Conservation (phyloP, 2,329 filamentous ascomycete genomes). For the Diplocarpon rosae region DNA sequence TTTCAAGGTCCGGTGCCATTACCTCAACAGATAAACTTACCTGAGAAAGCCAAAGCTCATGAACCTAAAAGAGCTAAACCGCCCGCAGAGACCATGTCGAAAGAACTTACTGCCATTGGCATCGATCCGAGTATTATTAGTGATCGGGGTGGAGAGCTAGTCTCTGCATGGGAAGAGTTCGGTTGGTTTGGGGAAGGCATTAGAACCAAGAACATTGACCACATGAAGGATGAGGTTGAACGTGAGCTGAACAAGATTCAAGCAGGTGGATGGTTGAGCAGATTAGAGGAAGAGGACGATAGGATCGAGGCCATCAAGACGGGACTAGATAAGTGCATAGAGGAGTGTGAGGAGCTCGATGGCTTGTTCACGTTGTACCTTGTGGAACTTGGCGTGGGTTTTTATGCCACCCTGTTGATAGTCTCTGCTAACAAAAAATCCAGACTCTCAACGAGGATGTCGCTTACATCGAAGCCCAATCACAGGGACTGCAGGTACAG, state of each 20-base stretch:
- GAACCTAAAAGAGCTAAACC: slow-evolving; percentile 24
- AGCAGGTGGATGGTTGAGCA: slow-evolving; percentile 82
- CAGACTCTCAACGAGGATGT: slow-evolving; percentile 93
- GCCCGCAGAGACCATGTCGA: slow-evolving; percentile 26
- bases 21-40: slow-evolving; percentile 23
- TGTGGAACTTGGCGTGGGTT: slow-evolving; percentile 77
- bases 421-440: slow-evolving; percentile 13
- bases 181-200: slow-evolving; percentile 77
- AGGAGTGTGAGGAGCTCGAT: slow-evolving; percentile 92
- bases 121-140: slow-evolving; percentile 70
- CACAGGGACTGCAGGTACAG: slow-evolving; percentile 92
- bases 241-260: slow-evolving; percentile 84
- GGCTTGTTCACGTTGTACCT: slow-evolving; percentile 88
- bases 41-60: slow-evolving; percentile 22
- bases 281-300: slow-evolving; percentile 78
- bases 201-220: slow-evolving; percentile 63
- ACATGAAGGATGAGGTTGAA: slow-evolving; percentile 72
- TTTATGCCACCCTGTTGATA: slow-evolving; percentile 5
- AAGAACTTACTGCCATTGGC: slow-evolving; percentile 41
- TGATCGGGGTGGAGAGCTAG: slow-evolving; percentile 67
- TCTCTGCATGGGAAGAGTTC: slow-evolving; percentile 73
- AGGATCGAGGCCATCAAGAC: slow-evolving; percentile 76
- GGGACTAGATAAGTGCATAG: slow-evolving; percentile 80
- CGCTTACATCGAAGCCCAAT: slow-evolving; percentile 92
- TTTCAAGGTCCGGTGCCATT: slow-evolving; percentile 29